Evolutionary conservation across 495 filamentous ascomycete genomes (phyloP).

Genomic region (Xylaria castorea): DNA sequence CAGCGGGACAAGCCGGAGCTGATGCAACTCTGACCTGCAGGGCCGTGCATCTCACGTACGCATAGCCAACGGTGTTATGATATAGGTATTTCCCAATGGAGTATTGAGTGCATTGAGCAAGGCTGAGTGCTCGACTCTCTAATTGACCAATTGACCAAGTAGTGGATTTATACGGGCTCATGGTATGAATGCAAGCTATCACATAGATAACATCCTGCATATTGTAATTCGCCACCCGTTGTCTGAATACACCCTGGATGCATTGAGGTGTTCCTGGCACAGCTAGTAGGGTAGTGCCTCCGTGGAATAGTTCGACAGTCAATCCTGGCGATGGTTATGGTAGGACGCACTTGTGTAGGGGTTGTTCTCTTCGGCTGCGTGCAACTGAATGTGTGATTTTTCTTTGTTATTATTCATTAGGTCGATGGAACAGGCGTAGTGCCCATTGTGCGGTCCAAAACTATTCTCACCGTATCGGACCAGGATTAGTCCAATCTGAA

Average conservation of each 20-base stretch:
- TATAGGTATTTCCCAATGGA: not conserved
- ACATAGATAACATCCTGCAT: constrained; percentile 6
- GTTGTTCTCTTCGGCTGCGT: not conserved
- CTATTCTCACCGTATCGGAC: not conserved
- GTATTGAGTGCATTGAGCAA: constrained; percentile 18
- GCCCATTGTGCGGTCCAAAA: not conserved
- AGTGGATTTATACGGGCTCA: not conserved
- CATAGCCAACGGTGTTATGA: constrained; percentile 15
- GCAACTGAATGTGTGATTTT: not conserved
- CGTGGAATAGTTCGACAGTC: not conserved
- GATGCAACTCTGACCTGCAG: constrained; percentile 28
- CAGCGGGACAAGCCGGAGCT: constrained; percentile 16
- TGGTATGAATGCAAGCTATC: not conserved
- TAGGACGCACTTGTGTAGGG: not conserved
- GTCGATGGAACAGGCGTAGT: not conserved
- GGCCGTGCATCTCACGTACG: constrained; percentile 18
- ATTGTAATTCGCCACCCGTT: not conserved
- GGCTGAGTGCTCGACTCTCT: constrained; percentile 9
- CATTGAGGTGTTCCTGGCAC: not conserved
- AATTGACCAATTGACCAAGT: not conserved
- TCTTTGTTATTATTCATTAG: not conserved
- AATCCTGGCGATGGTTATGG: not conserved
- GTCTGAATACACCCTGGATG: not conserved
- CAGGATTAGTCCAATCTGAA: constrained; percentile 7
- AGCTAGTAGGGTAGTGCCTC: too few species aligned